Evolutionary conservation across 345 rosid species (phyloP).

Genomic region (Gynandropsis gynandra): DNA sequence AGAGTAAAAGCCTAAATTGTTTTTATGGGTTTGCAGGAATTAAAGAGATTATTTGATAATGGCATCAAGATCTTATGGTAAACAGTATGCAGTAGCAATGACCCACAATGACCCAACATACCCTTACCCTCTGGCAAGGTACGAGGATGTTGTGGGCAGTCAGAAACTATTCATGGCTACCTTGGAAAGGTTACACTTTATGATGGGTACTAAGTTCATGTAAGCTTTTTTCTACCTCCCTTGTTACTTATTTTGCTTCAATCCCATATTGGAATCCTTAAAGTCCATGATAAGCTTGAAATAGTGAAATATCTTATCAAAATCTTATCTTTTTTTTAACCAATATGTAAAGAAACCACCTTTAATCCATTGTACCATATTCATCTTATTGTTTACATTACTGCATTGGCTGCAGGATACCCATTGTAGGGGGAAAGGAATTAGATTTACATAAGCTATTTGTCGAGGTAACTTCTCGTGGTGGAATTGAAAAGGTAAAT

Average conservation of each 20-base stretch:
- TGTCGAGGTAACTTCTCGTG: slow-evolving; percentile 89
- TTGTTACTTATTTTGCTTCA: slow-evolving; percentile 5
- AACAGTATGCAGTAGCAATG: slow-evolving; percentile 46
- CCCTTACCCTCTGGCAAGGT: slow-evolving; percentile 58
- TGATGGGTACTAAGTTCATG: slow-evolving; percentile 91
- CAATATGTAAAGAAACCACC: too few species aligned
- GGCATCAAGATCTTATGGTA: slow-evolving; percentile 78
- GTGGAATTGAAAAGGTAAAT: slow-evolving; percentile 89
- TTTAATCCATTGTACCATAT: too few species aligned
- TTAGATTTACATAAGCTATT: slow-evolving; percentile 88
- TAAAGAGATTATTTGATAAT: slow-evolving; percentile 37
- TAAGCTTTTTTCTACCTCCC: slow-evolving; percentile 26
- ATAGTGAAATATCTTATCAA: too few species aligned
- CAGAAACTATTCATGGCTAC: slow-evolving; percentile 62
- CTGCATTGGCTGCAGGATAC: slow-evolving; percentile 50
- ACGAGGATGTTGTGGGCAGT: slow-evolving; percentile 53
- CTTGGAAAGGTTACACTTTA: slow-evolving; percentile 68
- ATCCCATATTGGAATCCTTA: too few species aligned
- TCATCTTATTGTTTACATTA: too few species aligned
- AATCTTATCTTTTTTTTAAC: too few species aligned
- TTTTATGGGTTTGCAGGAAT: slow-evolving; percentile 10
- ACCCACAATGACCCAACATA: slow-evolving; percentile 40
- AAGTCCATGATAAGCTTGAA: background rate
- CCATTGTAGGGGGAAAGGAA: slow-evolving; percentile 85
- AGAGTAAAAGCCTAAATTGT: slow-evolving; percentile 13